These are phyloP conservation scores for Thalassiosira sp. DNA, from an alignment of 352 stramenopile genomes.

Conservation along the genomic window DNA sequence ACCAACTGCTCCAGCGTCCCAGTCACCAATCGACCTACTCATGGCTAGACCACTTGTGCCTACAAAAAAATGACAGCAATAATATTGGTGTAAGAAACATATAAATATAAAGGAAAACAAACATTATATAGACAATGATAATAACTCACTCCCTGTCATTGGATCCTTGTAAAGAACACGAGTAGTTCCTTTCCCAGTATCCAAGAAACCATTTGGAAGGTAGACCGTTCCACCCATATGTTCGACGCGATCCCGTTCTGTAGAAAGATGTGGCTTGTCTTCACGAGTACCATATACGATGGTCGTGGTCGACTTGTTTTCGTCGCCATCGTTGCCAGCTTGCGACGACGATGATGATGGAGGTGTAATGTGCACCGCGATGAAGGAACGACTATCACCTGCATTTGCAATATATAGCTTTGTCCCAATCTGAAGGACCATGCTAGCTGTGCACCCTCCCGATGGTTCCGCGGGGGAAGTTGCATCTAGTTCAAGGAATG, in stretches of 20 bases:
- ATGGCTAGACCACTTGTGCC: conserved; percentile 69
- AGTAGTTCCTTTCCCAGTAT: conserved; percentile 46
- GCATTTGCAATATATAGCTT: conserved; percentile 81
- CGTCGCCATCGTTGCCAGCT: not conserved
- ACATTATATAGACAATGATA: not conserved
- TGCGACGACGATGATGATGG: conserved; percentile 5
- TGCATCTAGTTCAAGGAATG: conserved; percentile 78
- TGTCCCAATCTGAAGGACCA: conserved; percentile 59
- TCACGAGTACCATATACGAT: conserved; percentile 76
- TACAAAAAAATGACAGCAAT: conserved; percentile 1
- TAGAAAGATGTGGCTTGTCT: conserved; percentile 75
- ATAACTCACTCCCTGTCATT: conserved; percentile 37
- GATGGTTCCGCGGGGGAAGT: conserved; percentile 57
- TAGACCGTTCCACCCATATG: conserved; percentile 57
- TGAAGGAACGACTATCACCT: conserved; percentile 71
- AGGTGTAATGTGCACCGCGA: conserved; percentile 60
- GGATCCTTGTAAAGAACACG: conserved; percentile 65
- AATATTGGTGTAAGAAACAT: conserved; percentile 1
- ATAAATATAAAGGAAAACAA: not conserved
- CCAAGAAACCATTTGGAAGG: conserved; percentile 33
- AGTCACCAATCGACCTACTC: conserved; percentile 76
- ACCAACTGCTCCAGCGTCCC: conserved; percentile 58
- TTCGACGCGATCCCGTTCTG: conserved; percentile 74
- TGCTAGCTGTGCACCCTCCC: conserved; percentile 68
- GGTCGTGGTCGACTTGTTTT: conserved; percentile 26